Conservation (phyloP, 768 basidiomycete genomes). For the Termitomyces sp. region DNA sequence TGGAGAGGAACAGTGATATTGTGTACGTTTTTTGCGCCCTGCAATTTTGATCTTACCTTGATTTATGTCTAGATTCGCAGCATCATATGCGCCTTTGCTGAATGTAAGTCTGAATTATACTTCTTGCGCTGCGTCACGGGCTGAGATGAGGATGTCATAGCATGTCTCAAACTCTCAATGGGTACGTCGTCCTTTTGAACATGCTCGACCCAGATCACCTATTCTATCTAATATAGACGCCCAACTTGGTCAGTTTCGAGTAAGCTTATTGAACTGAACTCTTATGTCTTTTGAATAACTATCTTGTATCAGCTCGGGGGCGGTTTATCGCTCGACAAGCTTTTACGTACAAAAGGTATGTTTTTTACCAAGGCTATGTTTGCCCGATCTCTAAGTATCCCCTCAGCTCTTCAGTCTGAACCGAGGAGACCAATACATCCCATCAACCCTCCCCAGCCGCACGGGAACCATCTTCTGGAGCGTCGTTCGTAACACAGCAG, state of each 20-base stretch:
- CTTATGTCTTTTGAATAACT: neutral
- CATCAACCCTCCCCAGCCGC: constrained; percentile 51
- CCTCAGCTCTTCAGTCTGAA: constrained; percentile 60
- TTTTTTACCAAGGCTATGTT: neutral
- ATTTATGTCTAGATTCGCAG: constrained; percentile 25
- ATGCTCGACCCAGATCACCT: neutral
- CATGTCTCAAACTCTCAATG: constrained; percentile 48
- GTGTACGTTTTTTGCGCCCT: constrained; percentile 20
- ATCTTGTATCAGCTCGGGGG: constrained; percentile 32
- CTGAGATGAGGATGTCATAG: constrained; percentile 19
- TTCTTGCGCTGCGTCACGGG: neutral
- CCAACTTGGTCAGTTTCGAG: constrained; percentile 58
- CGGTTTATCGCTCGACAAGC: constrained; percentile 49
- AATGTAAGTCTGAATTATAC: constrained; percentile 22
- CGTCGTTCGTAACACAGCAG: constrained; percentile 37
- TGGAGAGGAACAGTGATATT: constrained; percentile 40
- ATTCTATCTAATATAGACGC: constrained; percentile 28
- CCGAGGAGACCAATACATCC: constrained; percentile 58
- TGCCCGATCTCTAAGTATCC: neutral
- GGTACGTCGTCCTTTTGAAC: constrained; percentile 25
- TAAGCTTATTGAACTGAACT: constrained; percentile 21
- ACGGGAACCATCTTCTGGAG: constrained; percentile 61
- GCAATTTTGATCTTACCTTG: neutral
- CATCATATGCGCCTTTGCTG: constrained; percentile 55
- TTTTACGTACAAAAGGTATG: constrained; percentile 56